Evolutionary conservation across 352 stramenopile genomes (phyloP), one percentile per base, ranked within the genome.

Genomic region (Phytophthora melonis): DNA sequence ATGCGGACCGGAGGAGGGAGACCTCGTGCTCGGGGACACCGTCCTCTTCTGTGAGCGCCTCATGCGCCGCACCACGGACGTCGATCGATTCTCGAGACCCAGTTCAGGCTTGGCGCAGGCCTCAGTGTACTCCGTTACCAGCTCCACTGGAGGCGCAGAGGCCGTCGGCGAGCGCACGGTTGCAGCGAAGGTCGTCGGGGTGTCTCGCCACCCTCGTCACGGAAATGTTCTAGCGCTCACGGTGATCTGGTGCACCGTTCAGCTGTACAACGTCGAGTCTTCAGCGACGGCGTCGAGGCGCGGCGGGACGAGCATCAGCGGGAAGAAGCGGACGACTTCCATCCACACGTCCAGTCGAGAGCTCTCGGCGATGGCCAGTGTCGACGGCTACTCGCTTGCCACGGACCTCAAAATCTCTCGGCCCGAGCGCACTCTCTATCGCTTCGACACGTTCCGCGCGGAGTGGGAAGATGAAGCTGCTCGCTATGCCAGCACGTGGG

Each of bases 11-110:
- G 83, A 87, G 49, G 79, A 87, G 21, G 92, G 91, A 30, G 92
- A 98, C 56, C 68, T 98, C 25, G 91, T 97, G 13, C 75, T 84
- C 1, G 93, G 93, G 9, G 94, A 98, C 67, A 96, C 90, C 27
- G 93, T 98, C 5, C 86, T 98, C 50, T 98, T 98, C 65, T 97
- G 91, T 23, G 93, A 98, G 72, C 87, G 94, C 18, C 83, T 98
- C n/a, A 86, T 92, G 55, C 81, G 77, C 25, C 63, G 66, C 3
- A 82, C 52, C n/a, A 78, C 76, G 34, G 76, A 62, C 13, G 74
- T 60, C 36, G 70, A 80, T 80, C 58, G 63, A 70, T 36, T 63
- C 60, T 57, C 72, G 78, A 73, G 50, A 71, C 43, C 55, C 9
- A 63, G 5, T 54, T 66, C 41, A 19, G 56, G 54, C 25, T 64